These are phyloP conservation scores for Botrytis sinoallii DNA, from an alignment of 2,329 filamentous ascomycete species.

Conservation along the genomic window DNA sequence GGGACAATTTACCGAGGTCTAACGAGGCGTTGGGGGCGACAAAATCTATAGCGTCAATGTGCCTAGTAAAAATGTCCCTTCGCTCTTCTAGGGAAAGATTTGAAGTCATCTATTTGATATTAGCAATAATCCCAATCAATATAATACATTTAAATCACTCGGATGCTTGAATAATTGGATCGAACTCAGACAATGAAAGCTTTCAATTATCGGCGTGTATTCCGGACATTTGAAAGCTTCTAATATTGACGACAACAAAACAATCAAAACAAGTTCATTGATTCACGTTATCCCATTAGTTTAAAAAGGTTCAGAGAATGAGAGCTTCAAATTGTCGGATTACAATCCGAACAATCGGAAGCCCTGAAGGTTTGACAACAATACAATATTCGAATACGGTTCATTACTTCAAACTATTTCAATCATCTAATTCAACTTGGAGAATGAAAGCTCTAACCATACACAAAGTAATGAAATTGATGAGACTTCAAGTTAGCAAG, in stretches of 20 bases:
- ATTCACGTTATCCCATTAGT: neutral
- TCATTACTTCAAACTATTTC: neutral
- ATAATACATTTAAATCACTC: neutral
- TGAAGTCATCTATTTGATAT: neutral
- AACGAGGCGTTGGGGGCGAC: too few species aligned
- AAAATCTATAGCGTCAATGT: neutral
- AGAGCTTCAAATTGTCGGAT: neutral
- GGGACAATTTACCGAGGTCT: neutral
- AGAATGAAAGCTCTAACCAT: neutral
- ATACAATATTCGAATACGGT: neutral
- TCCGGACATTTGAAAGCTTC: neutral
- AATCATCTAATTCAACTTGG: too few species aligned
- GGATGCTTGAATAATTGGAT: neutral
- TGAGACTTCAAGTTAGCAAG: too few species aligned
- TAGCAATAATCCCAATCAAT: neutral
- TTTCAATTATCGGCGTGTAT: neutral
- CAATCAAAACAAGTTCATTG: neutral
- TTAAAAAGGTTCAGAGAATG: neutral
- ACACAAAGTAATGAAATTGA: too few species aligned
- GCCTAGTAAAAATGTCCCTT: neutral
- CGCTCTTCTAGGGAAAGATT: neutral
- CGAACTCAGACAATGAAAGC: neutral
- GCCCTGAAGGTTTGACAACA: neutral
- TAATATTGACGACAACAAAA: neutral
- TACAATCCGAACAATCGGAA: neutral